Conservation (phyloP, 139 green algal genomes). For the Pleodorina starrii region DNA sequence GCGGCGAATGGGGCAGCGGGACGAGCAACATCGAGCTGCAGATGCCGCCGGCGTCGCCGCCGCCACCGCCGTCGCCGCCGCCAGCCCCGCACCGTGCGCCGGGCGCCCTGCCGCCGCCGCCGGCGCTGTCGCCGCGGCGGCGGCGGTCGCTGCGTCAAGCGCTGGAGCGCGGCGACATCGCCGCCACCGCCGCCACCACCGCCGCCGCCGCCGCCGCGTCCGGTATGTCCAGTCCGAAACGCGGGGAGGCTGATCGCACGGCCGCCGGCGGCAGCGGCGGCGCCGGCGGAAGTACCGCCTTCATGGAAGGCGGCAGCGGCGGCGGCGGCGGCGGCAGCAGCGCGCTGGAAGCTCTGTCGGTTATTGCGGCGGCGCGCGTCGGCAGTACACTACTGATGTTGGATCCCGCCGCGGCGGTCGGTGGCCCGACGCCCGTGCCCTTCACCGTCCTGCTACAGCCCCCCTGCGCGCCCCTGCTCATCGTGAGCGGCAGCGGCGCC, state of each 20-base stretch:
- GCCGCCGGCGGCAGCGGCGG: background rate
- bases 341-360: background rate
- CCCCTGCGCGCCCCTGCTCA: background rate
- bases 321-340: background rate
- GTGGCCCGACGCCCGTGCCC: background rate
- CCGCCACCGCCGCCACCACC: too few relatives aligned
- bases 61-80: background rate
- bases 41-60: background rate
- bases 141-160: too few relatives aligned
- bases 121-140: background rate
- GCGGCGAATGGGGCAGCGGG: background rate
- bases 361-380: constrained; percentile 18
- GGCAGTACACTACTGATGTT: constrained; percentile 19
- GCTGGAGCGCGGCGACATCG: too few relatives aligned
- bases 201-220: too few relatives aligned
- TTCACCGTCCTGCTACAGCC: background rate
- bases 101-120: background rate
- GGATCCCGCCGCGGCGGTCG: background rate
- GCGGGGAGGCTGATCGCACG: too few relatives aligned
- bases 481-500: background rate
- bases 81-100: background rate
- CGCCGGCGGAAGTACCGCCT: background rate
- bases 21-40: background rate
- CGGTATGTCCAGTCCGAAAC: too few relatives aligned
- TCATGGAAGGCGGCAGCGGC: background rate